phyloP scores from a whole-genome alignment of 768 basidiomycete genomes.

The Brasilioporus rufonigricans region DNA sequence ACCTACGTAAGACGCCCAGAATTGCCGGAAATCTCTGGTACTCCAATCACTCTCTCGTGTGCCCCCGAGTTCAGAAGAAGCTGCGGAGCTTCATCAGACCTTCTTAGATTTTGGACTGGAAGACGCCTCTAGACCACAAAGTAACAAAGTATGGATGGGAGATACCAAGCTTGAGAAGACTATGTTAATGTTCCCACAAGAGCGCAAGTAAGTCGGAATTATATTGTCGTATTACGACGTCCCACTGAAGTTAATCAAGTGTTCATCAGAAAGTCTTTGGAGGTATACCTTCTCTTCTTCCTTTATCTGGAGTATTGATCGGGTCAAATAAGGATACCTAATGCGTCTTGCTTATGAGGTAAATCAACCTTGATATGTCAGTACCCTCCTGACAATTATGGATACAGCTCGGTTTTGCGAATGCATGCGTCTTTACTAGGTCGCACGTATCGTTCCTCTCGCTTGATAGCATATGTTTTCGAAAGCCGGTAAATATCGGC shows the following conservation, averaged over 20 bases:
- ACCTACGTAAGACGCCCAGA: conserved; percentile 51
- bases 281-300: conserved; percentile 38
- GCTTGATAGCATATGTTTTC: conserved; percentile 77
- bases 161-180: conserved; percentile 68
- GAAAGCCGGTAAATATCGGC: conserved; percentile 79
- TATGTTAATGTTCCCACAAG: conserved; percentile 83
- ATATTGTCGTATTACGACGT: background rate
- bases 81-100: conserved; percentile 63
- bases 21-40: conserved; percentile 50
- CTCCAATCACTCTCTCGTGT: conserved; percentile 64
- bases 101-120: conserved; percentile 60
- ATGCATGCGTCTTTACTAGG: conserved; percentile 65
- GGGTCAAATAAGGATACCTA: conserved; percentile 39
- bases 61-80: conserved; percentile 72
- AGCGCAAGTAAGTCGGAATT: conserved; percentile 59
- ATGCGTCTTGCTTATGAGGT: conserved; percentile 76
- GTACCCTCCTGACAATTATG: background rate
- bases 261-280: conserved; percentile 85
- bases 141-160: conserved; percentile 68
- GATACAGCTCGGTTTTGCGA: conserved; percentile 67
- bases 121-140: conserved; percentile 21
- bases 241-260: conserved; percentile 32
- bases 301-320: background rate
- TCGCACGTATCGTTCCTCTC: conserved; percentile 70
- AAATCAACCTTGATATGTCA: conserved; percentile 1